phyloP scores from a whole-genome alignment of 2,329 filamentous ascomycete species.

The Hymenoscyphus albidus region DNA sequence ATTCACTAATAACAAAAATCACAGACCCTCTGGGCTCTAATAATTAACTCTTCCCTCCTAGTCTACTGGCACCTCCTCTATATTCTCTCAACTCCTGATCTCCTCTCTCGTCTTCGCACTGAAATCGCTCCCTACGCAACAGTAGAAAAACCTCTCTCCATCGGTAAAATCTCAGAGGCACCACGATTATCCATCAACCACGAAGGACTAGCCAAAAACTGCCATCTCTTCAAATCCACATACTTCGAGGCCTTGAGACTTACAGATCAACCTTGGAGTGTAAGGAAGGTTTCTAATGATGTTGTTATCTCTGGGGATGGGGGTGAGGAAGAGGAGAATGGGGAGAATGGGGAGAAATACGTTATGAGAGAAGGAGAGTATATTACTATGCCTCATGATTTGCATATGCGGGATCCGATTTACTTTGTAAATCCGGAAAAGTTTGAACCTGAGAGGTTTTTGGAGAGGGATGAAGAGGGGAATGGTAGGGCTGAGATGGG shows the following conservation, averaged over 20 bases:
- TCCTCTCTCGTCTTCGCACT: constrained; percentile 41
- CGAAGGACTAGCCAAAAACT: constrained; percentile 40
- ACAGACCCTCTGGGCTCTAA: constrained; percentile 50
- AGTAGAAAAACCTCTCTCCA: constrained; percentile 33
- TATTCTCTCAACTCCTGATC: constrained; percentile 40
- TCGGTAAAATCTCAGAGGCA: constrained; percentile 31
- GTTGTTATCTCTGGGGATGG: constrained; percentile 24
- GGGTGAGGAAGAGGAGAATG: constrained; percentile 3
- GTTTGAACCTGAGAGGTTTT: constrained; percentile 44
- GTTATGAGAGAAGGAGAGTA: constrained; percentile 40
- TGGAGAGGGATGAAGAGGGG: constrained; percentile 39
- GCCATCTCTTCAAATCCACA: constrained; percentile 43
- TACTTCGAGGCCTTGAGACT: constrained; percentile 45
- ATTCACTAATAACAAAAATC: not conserved
- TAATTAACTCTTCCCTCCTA: constrained; percentile 49
- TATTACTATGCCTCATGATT: constrained; percentile 42
- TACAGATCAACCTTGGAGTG: constrained; percentile 40
- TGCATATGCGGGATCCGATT: constrained; percentile 41
- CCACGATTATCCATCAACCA: constrained; percentile 41
- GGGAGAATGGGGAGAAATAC: constrained; percentile 31
- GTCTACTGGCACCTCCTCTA: constrained; percentile 50
- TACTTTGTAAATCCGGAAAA: constrained; percentile 39
- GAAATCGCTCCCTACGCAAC: constrained; percentile 44
- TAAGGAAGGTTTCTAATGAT: constrained; percentile 40
- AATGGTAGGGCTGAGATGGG: constrained; percentile 38